Evolutionary conservation across 805 yeast species (phyloP).

Genomic region (Saturnispora sekii): DNA sequence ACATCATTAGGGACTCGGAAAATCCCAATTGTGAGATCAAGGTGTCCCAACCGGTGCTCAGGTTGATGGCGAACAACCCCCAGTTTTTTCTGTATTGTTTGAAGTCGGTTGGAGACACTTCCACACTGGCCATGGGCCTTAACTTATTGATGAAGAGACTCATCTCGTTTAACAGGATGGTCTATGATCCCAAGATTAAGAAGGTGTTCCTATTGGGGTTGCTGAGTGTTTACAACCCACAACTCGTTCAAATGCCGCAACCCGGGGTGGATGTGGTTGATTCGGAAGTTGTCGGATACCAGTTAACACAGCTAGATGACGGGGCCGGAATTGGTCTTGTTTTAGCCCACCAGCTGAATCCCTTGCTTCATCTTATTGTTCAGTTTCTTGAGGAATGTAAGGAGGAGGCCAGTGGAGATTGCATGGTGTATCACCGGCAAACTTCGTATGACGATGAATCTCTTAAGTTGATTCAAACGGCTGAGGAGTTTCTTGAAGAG

Average conservation of each 20-base stretch:
- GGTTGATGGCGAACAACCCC: slow-evolving; percentile 31
- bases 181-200: slow-evolving; percentile 67
- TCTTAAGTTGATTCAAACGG: slow-evolving; percentile 18
- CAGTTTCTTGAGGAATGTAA: slow-evolving; percentile 64
- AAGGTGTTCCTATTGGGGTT: slow-evolving; percentile 35
- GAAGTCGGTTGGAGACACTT: neutral
- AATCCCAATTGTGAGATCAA: slow-evolving; percentile 33
- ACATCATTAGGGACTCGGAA: slow-evolving; percentile 34
- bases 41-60: slow-evolving; percentile 29
- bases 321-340: slow-evolving; percentile 18
- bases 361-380: slow-evolving; percentile 17
- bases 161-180: slow-evolving; percentile 30
- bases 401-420: slow-evolving; percentile 50
- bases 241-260: neutral
- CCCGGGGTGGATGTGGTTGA: neutral
- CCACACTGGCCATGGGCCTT: slow-evolving; percentile 11
- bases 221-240: slow-evolving; percentile 22
- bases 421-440: slow-evolving; percentile 40
- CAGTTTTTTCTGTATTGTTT: slow-evolving; percentile 23
- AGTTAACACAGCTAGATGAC: slow-evolving; percentile 20
- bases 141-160: slow-evolving; percentile 19
- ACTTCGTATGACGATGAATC: slow-evolving; percentile 30
- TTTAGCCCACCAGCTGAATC: slow-evolving; percentile 21
- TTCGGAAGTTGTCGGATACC: slow-evolving; percentile 15
- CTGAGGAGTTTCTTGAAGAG: slow-evolving; percentile 14